Base-by-base conservation (phyloP, 768 basidiomycete species). In the Phlegmacium glaucopus region DNA sequence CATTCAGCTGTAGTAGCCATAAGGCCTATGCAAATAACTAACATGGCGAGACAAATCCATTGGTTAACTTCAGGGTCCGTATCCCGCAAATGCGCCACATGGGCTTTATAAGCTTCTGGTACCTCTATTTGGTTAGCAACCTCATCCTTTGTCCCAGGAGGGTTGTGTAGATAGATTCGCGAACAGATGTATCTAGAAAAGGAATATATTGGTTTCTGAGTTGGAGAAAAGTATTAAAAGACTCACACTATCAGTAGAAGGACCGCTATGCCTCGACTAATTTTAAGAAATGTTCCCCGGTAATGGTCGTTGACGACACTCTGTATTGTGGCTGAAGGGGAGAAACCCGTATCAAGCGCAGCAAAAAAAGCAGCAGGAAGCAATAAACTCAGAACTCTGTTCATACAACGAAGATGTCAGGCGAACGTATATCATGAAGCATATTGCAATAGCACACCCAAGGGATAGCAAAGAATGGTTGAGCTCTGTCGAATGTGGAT, bases 1-100 rank as follows among this genome's bases (percentile, higher is more conserved):
- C 78, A 87, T 74, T 86, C 84, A 15, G 82, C 84, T 4, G 87
- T 88, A 25, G 73, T 70, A 28, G 79, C 83, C 80, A 86, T 81
- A 26, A 88, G 59, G 9, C 61, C 78, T 35, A 88, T 76, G 27
- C 76, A 76, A 29, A 79, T 37, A 4, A 66, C 30, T 2, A 89
- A 71, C 48, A 83, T 67, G 4, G 62, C 55, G 11, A 86, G 66
- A 56, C 81, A 82, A 2, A 83, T 76, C 66, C 75, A 85, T 57
- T 80, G 82, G 54, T 80, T 85, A 17, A 82, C 71, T 50, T 79
- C 72, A 0, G 85, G 84, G 25, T 79, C 76, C 15, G 61, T 55
- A 4, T 54, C 42, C 9, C 65, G 60, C 9, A 75, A 54, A 1
- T 63, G 56, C 10, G 60, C 60, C 26, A 71, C 69, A 49, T 75